Percentiles rank a stretch among this genome's conserved stretches.
Evolutionary conservation across 768 basidiomycete genomes (phyloP).

Genomic region (Mycena belliarum): DNA sequence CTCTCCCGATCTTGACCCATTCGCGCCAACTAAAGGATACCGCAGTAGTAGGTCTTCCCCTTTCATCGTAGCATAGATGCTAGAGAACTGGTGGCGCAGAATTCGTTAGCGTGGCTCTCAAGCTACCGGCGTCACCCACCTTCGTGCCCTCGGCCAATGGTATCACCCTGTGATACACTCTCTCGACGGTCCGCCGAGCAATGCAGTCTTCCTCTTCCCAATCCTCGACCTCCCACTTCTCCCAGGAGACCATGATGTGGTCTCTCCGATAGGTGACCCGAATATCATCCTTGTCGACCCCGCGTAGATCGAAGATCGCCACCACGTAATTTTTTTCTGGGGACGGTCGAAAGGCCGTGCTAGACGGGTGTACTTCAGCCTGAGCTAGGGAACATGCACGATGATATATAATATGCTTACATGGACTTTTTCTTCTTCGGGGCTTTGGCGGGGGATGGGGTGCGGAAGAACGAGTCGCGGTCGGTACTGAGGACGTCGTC

Average conservation of each 20-base stretch:
- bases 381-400: not conserved
- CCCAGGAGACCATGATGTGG: conserved; percentile 48
- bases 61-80: conserved; percentile 48
- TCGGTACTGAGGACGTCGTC: conserved; percentile 18
- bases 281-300: conserved; percentile 51
- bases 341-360: conserved; percentile 46
- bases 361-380: conserved; percentile 25
- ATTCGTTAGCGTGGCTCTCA: not conserved
- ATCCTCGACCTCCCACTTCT: conserved; percentile 43
- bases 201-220: conserved; percentile 42
- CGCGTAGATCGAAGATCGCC: conserved; percentile 51
- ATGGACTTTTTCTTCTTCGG: conserved; percentile 43
- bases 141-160: conserved; percentile 52
- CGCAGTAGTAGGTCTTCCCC: conserved; percentile 43
- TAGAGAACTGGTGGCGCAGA: conserved; percentile 40
- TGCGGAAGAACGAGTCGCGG: conserved; percentile 10
- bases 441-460: conserved; percentile 27
- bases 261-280: conserved; percentile 50
- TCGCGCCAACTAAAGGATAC: conserved; percentile 35
- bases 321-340: conserved; percentile 48
- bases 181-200: conserved; percentile 48
- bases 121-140: conserved; percentile 26
- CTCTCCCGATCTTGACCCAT: conserved; percentile 11
- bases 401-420: conserved; percentile 31
- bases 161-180: conserved; percentile 48